Percentiles rank a stretch among this genome's conserved stretches.
phyloP scores from a whole-genome alignment of 768 basidiomycete genomes.

The Termitomyces sp. region DNA sequence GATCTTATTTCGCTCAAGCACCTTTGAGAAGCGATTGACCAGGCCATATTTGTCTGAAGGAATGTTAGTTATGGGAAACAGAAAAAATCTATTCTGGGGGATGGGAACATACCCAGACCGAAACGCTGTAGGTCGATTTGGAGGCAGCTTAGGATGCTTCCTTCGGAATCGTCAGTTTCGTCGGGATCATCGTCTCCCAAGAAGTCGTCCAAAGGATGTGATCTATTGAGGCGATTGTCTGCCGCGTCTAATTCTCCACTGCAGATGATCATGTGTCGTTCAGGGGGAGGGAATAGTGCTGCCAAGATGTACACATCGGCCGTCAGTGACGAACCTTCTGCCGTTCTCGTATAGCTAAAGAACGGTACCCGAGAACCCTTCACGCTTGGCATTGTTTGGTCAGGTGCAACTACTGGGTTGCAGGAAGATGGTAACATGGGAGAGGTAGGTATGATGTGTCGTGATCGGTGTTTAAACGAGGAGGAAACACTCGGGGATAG shows the following conservation, averaged over 20 bases:
- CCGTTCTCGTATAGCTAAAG: slow-evolving; percentile 75
- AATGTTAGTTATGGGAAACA: background rate
- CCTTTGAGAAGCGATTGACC: slow-evolving; percentile 71
- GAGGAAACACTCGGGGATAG: slow-evolving; percentile 19
- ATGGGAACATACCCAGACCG: slow-evolving; percentile 54
- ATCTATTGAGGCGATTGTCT: slow-evolving; percentile 33
- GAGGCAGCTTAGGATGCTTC: slow-evolving; percentile 56
- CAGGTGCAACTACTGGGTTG: background rate
- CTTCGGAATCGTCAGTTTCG: slow-evolving; percentile 26
- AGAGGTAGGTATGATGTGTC: slow-evolving; percentile 31
- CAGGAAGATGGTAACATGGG: slow-evolving; percentile 21
- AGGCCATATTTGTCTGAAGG: slow-evolving; percentile 70
- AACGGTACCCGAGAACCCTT: slow-evolving; percentile 49
- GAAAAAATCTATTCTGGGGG: background rate
- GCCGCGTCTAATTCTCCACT: slow-evolving; percentile 63
- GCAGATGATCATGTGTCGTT: slow-evolving; percentile 73
- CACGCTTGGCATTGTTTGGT: slow-evolving; percentile 7
- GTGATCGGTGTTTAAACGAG: slow-evolving; percentile 32
- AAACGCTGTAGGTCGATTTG: slow-evolving; percentile 74
- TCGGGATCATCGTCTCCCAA: slow-evolving; percentile 29
- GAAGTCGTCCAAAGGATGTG: slow-evolving; percentile 31
- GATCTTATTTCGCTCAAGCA: slow-evolving; percentile 69
- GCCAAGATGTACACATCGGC: slow-evolving; percentile 67
- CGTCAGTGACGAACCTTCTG: slow-evolving; percentile 74
- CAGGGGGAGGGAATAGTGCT: slow-evolving; percentile 64